Evolutionary conservation across 805 yeast species (phyloP).

Genomic region (Metschnikowia borealis): DNA sequence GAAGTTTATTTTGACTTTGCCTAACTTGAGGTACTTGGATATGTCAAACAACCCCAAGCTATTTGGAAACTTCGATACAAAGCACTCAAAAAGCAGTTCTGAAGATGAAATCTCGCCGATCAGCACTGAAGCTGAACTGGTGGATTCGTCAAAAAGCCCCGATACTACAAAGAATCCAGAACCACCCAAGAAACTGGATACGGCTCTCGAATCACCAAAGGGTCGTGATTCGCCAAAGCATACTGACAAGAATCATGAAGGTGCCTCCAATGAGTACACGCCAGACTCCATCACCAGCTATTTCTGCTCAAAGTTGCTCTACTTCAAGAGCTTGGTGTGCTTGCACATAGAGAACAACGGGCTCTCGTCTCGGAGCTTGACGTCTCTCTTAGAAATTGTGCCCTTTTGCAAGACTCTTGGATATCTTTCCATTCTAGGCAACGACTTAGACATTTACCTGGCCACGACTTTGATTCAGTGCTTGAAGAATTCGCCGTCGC

Average conservation of each 20-base stretch:
- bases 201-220: too few relatives aligned
- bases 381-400: slow-evolving; percentile 60
- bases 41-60: slow-evolving; percentile 64
- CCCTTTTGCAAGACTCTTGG: slow-evolving; percentile 64
- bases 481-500: slow-evolving; percentile 59
- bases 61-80: slow-evolving; percentile 45
- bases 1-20: slow-evolving; percentile 48
- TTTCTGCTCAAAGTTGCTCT: slow-evolving; percentile 62
- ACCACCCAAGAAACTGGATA: too few relatives aligned
- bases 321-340: slow-evolving; percentile 59
- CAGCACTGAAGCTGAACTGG: not conserved
- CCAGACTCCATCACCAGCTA: slow-evolving; percentile 42
- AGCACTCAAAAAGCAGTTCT: not conserved
- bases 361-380: slow-evolving; percentile 51
- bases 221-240: too few relatives aligned
- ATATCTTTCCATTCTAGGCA: slow-evolving; percentile 68
- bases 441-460: slow-evolving; percentile 54
- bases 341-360: slow-evolving; percentile 70
- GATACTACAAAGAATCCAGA: not conserved
- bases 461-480: slow-evolving; percentile 66
- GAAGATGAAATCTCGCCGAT: not conserved
- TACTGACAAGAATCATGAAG: not conserved
- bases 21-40: slow-evolving; percentile 67
- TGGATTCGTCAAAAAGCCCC: not conserved
- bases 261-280: slow-evolving; percentile 1